Base-by-base conservation (phyloP, 257 asterid species). In the Primulina huaijiensis region DNA sequence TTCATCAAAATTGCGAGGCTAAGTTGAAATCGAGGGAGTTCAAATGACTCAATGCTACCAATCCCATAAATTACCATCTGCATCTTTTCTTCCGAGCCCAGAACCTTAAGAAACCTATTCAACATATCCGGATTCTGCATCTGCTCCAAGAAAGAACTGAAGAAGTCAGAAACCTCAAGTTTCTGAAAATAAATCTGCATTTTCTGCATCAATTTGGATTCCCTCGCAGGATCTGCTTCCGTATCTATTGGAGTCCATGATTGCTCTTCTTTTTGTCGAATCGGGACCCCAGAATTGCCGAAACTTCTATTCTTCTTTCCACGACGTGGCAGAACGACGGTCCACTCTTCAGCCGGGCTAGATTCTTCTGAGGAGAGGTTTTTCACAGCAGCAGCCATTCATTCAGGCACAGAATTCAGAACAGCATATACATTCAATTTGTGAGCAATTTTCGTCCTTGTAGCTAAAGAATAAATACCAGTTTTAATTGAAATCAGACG, bases 1-100 rank as follows among this genome's bases (percentile, higher is more conserved):
- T 84, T 91, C 86, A 94, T 77, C 86, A 88, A 66, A 73, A 93
- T 60, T 57, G 95, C 97, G 21, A 88, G 83, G 72, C 91, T 73
- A 31, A 94, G 95, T 73, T 91, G 99, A 79, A 85, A 65, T 52
- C 95, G 65, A 20, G 97, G 95, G 63, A 87, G 74, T 23, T 89
- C 96, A 56, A 57, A 86, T 20, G 91, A 84, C 60, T 87, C 95
- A 11, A 93, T 87, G 82, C 96, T 93, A n/a, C 99, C 99, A 61
- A 93, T 87, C 12, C 99, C 99, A 61, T 89, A 90, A 7, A 93
- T 80, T 2, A 93, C 99, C 90, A 93, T 85, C 77, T 46, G 76
- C 89, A 90, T 77, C 74, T 81, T 81, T 27, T 80, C 62, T 70
- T 87, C 95, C 0, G 88, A 46, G 34, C 88, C 92, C 80, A 82